Percentiles rank a stretch among this genome's conserved stretches.
phyloP scores from a whole-genome alignment of 176 grass and related monocot species.

The Carex pumila region DNA sequence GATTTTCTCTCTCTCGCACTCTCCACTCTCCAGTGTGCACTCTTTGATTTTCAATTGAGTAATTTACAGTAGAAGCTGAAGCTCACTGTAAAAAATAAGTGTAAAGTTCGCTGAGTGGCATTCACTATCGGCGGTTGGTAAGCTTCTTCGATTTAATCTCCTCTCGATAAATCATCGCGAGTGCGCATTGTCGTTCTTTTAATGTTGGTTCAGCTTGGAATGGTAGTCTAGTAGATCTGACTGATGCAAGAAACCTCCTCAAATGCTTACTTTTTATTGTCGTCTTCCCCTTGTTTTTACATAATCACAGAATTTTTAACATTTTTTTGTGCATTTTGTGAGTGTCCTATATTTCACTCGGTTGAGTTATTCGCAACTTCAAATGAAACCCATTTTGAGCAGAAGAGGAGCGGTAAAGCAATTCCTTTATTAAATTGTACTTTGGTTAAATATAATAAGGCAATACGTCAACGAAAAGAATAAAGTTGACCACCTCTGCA shows the following conservation, averaged over 20 bases:
- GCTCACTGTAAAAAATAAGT: not conserved
- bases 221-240: slow-evolving; percentile 1
- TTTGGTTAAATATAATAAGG: not conserved
- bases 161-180: not conserved
- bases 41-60: not conserved
- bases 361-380: not conserved
- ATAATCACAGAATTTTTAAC: not conserved
- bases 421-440: slow-evolving; percentile 4
- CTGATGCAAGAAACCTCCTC: not conserved
- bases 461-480: not conserved
- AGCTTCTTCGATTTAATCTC: not conserved
- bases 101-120: not conserved
- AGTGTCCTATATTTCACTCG: not conserved
- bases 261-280: not conserved
- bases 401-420: not conserved
- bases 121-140: slow-evolving; percentile 2
- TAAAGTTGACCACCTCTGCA: not conserved
- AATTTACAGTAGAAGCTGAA: not conserved
- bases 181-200: not conserved
- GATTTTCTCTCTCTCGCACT: not conserved
- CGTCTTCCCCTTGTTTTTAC: not conserved
- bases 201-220: not conserved
- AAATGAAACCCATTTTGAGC: not conserved
- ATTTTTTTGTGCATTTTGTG: not conserved
- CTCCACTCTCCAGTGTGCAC: not conserved